A percentile compares a stretch with the other conserved stretches of the same genome.
Conservation (phyloP, 805 yeast species). For the Hanseniaspora thailandica region DNA sequence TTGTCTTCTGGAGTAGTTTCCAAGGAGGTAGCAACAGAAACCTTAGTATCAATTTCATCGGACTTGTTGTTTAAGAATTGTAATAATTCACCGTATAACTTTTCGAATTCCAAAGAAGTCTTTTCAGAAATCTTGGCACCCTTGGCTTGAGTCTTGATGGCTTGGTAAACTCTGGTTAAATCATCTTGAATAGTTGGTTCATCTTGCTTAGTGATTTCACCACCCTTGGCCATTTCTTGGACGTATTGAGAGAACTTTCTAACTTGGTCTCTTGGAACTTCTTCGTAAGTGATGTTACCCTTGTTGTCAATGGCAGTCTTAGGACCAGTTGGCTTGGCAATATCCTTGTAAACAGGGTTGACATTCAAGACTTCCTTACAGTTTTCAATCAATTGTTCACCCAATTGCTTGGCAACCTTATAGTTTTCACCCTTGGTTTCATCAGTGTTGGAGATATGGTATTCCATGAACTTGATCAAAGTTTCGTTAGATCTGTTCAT, state of each 20-base stretch:
- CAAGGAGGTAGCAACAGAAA: slow-evolving; percentile 47
- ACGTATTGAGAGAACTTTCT: slow-evolving; percentile 94
- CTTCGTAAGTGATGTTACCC: slow-evolving; percentile 78
- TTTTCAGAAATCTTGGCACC: slow-evolving; percentile 38
- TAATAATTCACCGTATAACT: slow-evolving; percentile 57
- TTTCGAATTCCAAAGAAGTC: slow-evolving; percentile 60
- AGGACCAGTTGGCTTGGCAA: slow-evolving; percentile 89
- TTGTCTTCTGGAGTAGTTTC: slow-evolving; percentile 38
- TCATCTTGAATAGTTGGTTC: slow-evolving; percentile 79
- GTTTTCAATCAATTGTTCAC: slow-evolving; percentile 88
- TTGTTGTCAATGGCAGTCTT: slow-evolving; percentile 74
- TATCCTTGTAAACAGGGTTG: slow-evolving; percentile 92
- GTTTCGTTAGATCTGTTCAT: slow-evolving; percentile 96
- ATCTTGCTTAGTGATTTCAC: slow-evolving; percentile 55
- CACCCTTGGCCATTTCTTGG: slow-evolving; percentile 91
- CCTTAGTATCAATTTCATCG: slow-evolving; percentile 58
- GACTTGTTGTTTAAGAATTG: slow-evolving; percentile 51
- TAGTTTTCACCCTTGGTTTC: slow-evolving; percentile 81
- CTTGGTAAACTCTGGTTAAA: slow-evolving; percentile 68
- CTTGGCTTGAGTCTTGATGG: slow-evolving; percentile 59
- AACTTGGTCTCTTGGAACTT: slow-evolving; percentile 77
- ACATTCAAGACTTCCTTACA: slow-evolving; percentile 72
- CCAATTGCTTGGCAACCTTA: slow-evolving; percentile 76
- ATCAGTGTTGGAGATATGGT: slow-evolving; percentile 51
- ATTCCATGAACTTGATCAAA: slow-evolving; percentile 92